Conservation (phyloP, 1,139 yeast genomes). For the Scheffersomyces cryptocercus region DNA sequence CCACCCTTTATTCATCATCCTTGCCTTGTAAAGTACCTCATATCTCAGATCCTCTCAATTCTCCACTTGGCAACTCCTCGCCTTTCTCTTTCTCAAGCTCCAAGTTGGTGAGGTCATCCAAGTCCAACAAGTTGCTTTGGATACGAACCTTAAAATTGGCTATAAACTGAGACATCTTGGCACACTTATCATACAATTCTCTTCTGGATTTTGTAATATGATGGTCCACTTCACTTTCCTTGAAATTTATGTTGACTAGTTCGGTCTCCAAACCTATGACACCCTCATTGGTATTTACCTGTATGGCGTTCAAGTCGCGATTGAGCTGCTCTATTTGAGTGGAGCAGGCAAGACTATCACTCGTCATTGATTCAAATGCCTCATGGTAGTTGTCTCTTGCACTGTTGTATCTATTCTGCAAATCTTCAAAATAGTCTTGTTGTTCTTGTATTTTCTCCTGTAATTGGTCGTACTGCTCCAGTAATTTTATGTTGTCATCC, state of each 20-base stretch:
- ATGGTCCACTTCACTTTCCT: conserved; percentile 53
- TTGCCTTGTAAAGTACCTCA: no score
- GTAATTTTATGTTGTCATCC: conserved; percentile 60
- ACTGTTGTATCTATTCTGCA: conserved; percentile 58
- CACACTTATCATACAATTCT: conserved; percentile 53
- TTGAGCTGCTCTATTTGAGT: conserved; percentile 69
- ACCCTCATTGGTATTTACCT: conserved; percentile 55
- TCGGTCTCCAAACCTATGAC: conserved; percentile 56
- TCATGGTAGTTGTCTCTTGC: conserved; percentile 59
- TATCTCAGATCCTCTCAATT: no score
- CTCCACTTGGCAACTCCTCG: neutral
- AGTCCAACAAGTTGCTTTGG: conserved; percentile 58
- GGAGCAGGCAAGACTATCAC: conserved; percentile 54
- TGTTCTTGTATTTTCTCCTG: conserved; percentile 58
- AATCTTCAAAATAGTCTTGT: conserved; percentile 57
- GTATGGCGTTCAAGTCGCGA: conserved; percentile 57
- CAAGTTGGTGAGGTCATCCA: conserved; percentile 46
- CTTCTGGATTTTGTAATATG: conserved; percentile 50
- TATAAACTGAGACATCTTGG: conserved; percentile 56
- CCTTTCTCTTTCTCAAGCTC: conserved; percentile 32
- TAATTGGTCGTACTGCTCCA: conserved; percentile 59
- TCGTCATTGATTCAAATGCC: conserved; percentile 55
- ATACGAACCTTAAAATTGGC: conserved; percentile 66
- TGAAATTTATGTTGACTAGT: conserved; percentile 55
- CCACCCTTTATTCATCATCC: no score